Evolutionary conservation across 2,329 filamentous ascomycete species (phyloP).

Genomic region (Bipolaris sorokiniana): DNA sequence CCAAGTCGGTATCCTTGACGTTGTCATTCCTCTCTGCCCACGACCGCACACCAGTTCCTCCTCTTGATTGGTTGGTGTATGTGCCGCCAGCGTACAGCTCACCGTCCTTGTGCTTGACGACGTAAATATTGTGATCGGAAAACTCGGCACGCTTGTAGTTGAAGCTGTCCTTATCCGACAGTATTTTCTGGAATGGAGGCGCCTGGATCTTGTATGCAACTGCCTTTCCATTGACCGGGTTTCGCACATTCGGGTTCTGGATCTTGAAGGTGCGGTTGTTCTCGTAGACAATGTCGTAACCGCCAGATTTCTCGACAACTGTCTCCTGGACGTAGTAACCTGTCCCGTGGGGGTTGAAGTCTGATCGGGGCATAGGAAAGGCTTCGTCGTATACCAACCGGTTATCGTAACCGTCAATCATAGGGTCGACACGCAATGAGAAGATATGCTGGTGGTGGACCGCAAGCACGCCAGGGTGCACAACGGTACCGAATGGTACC

Average conservation of each 20-base stretch:
- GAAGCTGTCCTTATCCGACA: constrained; percentile 60
- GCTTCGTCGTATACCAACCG: constrained; percentile 60
- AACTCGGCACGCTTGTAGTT: constrained; percentile 66
- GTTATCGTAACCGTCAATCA: constrained; percentile 55
- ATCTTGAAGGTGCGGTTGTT: constrained; percentile 58
- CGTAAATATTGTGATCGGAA: constrained; percentile 64
- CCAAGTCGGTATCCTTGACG: constrained; percentile 63
- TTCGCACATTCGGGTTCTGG: constrained; percentile 53
- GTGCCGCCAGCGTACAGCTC: constrained; percentile 66
- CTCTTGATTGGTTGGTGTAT: constrained; percentile 66
- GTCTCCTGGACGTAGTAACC: constrained; percentile 58
- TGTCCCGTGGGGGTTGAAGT: constrained; percentile 62
- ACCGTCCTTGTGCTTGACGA: constrained; percentile 62
- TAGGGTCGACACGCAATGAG: constrained; percentile 57
- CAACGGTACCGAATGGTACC: constrained; percentile 71
- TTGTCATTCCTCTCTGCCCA: constrained; percentile 61
- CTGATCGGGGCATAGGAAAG: constrained; percentile 63
- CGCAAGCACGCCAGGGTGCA: constrained; percentile 72
- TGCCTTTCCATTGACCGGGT: constrained; percentile 56
- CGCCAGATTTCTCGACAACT: constrained; percentile 55
- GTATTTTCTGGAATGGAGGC: constrained; percentile 58
- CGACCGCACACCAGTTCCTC: constrained; percentile 55
- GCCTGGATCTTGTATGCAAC: constrained; percentile 59
- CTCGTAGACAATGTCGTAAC: constrained; percentile 56
- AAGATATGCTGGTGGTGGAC: constrained; percentile 80